Evolutionary conservation across 2,329 filamentous ascomycete species (phyloP).

Genomic region (Helicocarpus griseus): DNA sequence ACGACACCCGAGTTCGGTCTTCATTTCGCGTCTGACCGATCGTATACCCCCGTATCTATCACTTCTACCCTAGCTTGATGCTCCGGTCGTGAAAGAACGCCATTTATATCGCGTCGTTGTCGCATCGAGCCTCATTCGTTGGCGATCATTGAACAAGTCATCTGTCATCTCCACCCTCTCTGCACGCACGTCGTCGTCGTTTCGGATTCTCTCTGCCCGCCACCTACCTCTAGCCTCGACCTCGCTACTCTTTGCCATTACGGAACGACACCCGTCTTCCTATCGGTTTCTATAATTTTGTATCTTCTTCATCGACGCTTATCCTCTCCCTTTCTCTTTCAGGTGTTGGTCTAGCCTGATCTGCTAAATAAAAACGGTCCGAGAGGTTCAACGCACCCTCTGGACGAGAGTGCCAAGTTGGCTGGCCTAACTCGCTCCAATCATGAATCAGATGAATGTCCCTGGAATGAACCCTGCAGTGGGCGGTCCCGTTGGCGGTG

Average conservation of each 20-base stretch:
- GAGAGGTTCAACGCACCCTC: conserved; percentile 4
- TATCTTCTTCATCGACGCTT: background rate
- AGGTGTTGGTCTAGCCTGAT: background rate
- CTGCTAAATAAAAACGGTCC: background rate
- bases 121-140: background rate
- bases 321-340: background rate
- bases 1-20: background rate
- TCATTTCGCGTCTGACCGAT: background rate
- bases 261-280: background rate
- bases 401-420: conserved; percentile 23
- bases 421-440: conserved; percentile 25
- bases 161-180: background rate
- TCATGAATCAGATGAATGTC: conserved; percentile 48
- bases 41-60: background rate
- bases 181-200: background rate
- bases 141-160: background rate
- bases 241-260: background rate
- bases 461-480: conserved; percentile 45
- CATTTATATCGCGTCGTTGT: background rate
- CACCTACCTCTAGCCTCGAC: no score
- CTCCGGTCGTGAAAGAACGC: background rate
- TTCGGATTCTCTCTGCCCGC: background rate
- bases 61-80: background rate
- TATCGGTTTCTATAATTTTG: background rate
- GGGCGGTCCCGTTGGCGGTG: conserved; percentile 49